A percentile compares a stretch with the other conserved stretches of the same genome.
phyloP scores from a whole-genome alignment of 2,329 filamentous ascomycete species.

The Neodidymelliopsis sp. region DNA sequence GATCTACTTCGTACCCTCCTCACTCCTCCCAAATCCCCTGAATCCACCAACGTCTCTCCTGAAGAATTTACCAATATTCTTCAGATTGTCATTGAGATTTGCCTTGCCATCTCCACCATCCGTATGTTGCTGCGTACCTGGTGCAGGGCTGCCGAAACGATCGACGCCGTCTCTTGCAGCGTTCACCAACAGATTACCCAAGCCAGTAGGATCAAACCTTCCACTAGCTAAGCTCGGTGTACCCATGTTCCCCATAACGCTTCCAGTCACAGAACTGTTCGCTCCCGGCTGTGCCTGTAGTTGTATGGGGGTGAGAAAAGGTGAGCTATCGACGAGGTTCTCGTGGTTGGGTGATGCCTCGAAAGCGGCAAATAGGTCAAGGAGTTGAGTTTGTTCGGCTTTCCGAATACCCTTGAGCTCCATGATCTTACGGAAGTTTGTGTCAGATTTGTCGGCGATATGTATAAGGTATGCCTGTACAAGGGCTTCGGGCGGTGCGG shows the following conservation, averaged over 20 bases:
- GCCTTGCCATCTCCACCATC: slow-evolving; percentile 56
- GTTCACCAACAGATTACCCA: slow-evolving; percentile 88
- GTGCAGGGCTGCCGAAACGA: slow-evolving; percentile 68
- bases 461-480: slow-evolving; percentile 98
- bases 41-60: slow-evolving; percentile 76
- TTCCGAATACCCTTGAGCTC: slow-evolving; percentile 91
- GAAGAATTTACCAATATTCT: slow-evolving; percentile 97
- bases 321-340: slow-evolving; percentile 60
- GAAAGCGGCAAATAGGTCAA: slow-evolving; percentile 92
- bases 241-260: slow-evolving; percentile 52
- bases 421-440: slow-evolving; percentile 95
- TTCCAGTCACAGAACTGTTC: slow-evolving; percentile 50
- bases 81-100: slow-evolving; percentile 90
- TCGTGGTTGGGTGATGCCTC: slow-evolving; percentile 71
- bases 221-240: slow-evolving; percentile 49
- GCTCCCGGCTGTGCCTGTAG: slow-evolving; percentile 52
- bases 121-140: slow-evolving; percentile 40
- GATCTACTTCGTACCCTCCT: too few relatives aligned
- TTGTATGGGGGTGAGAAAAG: slow-evolving; percentile 48
- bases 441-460: slow-evolving; percentile 90
- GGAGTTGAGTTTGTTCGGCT: slow-evolving; percentile 78
- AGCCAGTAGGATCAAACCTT: slow-evolving; percentile 77
- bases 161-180: slow-evolving; percentile 86
- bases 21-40: slow-evolving; percentile 46
- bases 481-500: slow-evolving; percentile 88